phyloP scores from a whole-genome alignment of 2,329 filamentous ascomycete genomes.

The Phialocephala sp. region DNA sequence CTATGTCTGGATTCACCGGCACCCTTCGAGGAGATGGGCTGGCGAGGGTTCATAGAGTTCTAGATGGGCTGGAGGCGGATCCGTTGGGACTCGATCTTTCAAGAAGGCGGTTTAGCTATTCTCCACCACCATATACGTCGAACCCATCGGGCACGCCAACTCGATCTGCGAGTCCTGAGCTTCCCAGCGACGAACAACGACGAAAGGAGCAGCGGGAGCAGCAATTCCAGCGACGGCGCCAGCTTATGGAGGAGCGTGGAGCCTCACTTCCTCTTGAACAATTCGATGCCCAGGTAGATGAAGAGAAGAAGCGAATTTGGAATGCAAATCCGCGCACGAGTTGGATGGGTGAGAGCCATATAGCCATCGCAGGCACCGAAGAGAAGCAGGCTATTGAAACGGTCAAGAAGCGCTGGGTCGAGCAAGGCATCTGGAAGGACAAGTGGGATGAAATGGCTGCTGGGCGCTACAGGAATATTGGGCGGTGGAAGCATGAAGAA shows the following conservation, averaged over 20 bases:
- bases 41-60: slow-evolving; percentile 22
- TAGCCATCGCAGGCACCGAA: neutral
- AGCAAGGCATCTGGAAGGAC: slow-evolving; percentile 37
- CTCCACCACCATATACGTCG: slow-evolving; percentile 27
- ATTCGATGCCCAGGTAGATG: slow-evolving; percentile 21
- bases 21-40: slow-evolving; percentile 25
- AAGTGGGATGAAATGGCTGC: slow-evolving; percentile 19
- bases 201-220: slow-evolving; percentile 20
- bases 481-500: slow-evolving; percentile 29
- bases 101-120: slow-evolving; percentile 25
- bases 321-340: slow-evolving; percentile 20
- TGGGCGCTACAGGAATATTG: no score
- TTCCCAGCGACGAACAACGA: slow-evolving; percentile 25
- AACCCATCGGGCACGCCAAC: slow-evolving; percentile 26
- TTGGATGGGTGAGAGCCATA: slow-evolving; percentile 11
- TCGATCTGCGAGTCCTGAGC: slow-evolving; percentile 26
- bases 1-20: slow-evolving; percentile 16
- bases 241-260: slow-evolving; percentile 21
- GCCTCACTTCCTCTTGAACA: slow-evolving; percentile 22
- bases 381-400: slow-evolving; percentile 26
- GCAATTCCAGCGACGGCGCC: slow-evolving; percentile 17
- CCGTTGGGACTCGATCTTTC: slow-evolving; percentile 22
- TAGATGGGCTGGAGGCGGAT: slow-evolving; percentile 22
- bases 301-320: slow-evolving; percentile 27
- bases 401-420: slow-evolving; percentile 38